phyloP scores from a whole-genome alignment of 176 grass and related monocot species.

The Carex cristatella region DNA sequence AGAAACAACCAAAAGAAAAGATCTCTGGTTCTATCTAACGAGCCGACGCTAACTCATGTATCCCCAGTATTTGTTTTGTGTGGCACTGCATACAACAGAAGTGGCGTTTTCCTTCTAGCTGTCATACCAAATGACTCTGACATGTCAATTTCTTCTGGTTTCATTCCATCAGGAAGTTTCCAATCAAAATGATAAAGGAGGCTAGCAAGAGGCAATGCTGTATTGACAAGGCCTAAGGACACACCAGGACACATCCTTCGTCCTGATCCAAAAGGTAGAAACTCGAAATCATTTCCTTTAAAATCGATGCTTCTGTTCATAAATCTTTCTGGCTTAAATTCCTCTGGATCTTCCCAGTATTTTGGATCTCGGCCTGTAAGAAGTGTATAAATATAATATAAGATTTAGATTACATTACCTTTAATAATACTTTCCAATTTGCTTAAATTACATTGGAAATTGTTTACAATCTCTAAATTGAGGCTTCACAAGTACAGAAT shows the following conservation, averaged over 20 bases:
- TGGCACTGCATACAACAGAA: not conserved
- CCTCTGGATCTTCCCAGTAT: conserved; percentile 13
- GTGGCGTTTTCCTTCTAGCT: not conserved
- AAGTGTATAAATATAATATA: not conserved
- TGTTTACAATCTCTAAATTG: not conserved
- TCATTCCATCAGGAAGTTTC: not conserved
- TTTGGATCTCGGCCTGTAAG: conserved; percentile 20
- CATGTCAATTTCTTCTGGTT: conserved; percentile 21
- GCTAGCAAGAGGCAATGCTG: conserved; percentile 22
- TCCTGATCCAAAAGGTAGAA: conserved; percentile 31
- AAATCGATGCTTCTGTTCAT: not conserved
- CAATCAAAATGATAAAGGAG: conserved; percentile 37
- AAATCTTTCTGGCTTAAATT: conserved; percentile 36
- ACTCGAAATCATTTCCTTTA: conserved; percentile 20
- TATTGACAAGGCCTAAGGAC: not conserved
- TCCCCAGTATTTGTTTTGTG: not conserved
- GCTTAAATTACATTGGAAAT: not conserved
- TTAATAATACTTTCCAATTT: not conserved
- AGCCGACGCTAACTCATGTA: not conserved
- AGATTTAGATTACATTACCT: not conserved
- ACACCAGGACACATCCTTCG: conserved; percentile 31
- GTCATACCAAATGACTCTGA: conserved; percentile 9
- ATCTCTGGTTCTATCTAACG: too few species aligned
- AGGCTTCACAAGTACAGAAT: not conserved
- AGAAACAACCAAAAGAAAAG: too few species aligned